Conservation (phyloP, 768 basidiomycete genomes). For the Clitopilus hobsonii region DNA sequence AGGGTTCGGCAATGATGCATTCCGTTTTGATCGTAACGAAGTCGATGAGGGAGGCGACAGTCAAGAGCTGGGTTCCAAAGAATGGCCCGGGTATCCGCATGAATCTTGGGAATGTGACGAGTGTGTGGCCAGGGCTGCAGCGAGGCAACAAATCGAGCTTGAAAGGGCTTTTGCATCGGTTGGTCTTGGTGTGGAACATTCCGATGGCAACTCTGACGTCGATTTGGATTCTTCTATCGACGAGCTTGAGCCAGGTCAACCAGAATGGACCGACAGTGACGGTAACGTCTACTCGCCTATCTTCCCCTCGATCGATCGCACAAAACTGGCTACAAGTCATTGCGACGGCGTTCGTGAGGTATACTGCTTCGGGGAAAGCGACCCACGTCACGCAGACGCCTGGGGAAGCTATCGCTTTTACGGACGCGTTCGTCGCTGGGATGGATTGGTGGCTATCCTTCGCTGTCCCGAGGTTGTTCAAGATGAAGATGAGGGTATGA, state of each 20-base stretch:
- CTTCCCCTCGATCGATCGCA: background rate
- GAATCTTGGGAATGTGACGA: background rate
- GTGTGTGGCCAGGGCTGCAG: background rate
- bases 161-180: background rate
- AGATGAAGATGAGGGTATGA: background rate
- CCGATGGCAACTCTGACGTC: background rate
- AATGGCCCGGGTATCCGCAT: background rate
- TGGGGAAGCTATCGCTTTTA: background rate
- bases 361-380: background rate
- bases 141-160: background rate
- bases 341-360: conserved; percentile 1
- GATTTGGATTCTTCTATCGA: background rate
- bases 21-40: background rate
- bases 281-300: background rate
- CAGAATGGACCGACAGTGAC: background rate
- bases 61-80: background rate
- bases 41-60: background rate
- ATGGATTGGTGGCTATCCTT: background rate
- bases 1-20: background rate
- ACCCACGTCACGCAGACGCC: background rate
- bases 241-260: background rate
- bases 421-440: background rate
- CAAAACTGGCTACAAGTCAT: background rate
- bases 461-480: background rate
- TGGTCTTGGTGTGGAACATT: background rate